A percentile compares a stretch with the other conserved stretches of the same genome.
These are phyloP conservation scores for Gastrolobium bilobum DNA, from an alignment of 306 rosid genomes.

Conservation along the genomic window DNA sequence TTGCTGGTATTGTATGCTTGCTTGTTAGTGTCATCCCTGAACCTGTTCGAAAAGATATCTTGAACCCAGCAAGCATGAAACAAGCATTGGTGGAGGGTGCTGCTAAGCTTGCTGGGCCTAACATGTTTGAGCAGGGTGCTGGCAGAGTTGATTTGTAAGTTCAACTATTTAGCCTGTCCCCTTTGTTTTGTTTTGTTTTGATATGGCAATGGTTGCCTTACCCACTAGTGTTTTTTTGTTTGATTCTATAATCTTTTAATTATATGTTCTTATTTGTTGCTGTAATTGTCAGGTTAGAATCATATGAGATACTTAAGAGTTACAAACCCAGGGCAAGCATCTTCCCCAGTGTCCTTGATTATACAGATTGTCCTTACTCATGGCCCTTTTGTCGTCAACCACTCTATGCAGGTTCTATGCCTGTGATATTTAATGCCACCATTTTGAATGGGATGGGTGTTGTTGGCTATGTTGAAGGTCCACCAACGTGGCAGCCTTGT, in stretches of 20 bases:
- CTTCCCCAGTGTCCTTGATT: constrained; percentile 90
- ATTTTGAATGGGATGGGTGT: constrained; percentile 95
- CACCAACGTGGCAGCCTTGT: constrained; percentile 79
- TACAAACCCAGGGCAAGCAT: constrained; percentile 93
- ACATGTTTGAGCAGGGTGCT: constrained; percentile 98
- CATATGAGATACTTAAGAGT: constrained; percentile 88
- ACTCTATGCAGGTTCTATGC: constrained; percentile 97
- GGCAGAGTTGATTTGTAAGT: constrained; percentile 98
- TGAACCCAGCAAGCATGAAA: constrained; percentile 99
- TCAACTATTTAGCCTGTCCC: constrained; percentile 34
- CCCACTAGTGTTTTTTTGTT: too few species aligned
- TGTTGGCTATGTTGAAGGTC: constrained; percentile 70
- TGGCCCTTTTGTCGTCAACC: constrained; percentile 99
- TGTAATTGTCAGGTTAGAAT: constrained; percentile 81
- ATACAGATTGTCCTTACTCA: constrained; percentile 88
- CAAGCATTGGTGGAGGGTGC: constrained; percentile 99
- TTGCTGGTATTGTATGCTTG: constrained; percentile 96
- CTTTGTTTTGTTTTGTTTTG: constrained; percentile 28
- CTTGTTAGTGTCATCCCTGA: constrained; percentile 96
- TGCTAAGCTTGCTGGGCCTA: constrained; percentile 87
- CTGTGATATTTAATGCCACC: constrained; percentile 94
- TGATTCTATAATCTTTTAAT: too few species aligned
- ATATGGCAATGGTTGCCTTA: neutral
- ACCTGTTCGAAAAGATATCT: constrained; percentile 65
- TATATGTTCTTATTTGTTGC: constrained; percentile 20